Evolutionary conservation across 805 yeast genomes (phyloP).

Genomic region (Candida vaughaniae): DNA sequence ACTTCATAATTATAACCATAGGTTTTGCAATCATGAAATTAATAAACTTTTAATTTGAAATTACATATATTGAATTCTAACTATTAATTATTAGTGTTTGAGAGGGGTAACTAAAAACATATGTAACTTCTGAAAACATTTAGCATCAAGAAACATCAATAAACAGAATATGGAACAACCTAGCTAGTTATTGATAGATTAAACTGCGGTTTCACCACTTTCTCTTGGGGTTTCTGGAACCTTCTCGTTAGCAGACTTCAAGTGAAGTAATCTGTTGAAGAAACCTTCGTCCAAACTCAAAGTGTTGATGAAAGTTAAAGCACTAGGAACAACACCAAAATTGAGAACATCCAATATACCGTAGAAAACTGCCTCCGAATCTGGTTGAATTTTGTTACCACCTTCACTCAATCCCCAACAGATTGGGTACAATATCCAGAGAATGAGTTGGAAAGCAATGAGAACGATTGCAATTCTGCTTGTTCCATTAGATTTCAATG

Average conservation of each 20-base stretch:
- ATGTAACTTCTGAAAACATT: too few relatives aligned
- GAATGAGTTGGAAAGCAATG: constrained; percentile 32
- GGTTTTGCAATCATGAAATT: constrained; percentile 72
- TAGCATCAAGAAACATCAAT: too few relatives aligned
- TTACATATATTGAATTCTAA: too few relatives aligned
- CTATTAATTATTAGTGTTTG: too few relatives aligned
- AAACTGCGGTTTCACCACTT: constrained; percentile 45
- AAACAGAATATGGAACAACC: too few relatives aligned
- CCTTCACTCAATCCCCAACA: constrained; percentile 59
- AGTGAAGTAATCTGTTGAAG: constrained; percentile 16
- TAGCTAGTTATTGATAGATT: too few relatives aligned
- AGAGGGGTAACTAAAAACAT: too few relatives aligned
- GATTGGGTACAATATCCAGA: constrained; percentile 51
- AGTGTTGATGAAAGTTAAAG: constrained; percentile 28
- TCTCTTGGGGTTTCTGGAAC: constrained; percentile 36
- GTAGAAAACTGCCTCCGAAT: constrained; percentile 57
- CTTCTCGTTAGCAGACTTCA: constrained; percentile 20
- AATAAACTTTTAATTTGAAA: constrained; percentile 28
- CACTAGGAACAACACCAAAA: constrained; percentile 42
- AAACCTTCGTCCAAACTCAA: constrained; percentile 26
- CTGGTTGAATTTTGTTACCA: constrained; percentile 60
- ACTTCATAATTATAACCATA: constrained; percentile 67
- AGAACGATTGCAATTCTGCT: constrained; percentile 14
- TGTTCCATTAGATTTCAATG: constrained; percentile 5
- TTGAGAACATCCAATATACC: constrained; percentile 55